Conservation (phyloP, 192 early-diverging fungal species). For the Phlyctochytrium arcticum region DNA sequence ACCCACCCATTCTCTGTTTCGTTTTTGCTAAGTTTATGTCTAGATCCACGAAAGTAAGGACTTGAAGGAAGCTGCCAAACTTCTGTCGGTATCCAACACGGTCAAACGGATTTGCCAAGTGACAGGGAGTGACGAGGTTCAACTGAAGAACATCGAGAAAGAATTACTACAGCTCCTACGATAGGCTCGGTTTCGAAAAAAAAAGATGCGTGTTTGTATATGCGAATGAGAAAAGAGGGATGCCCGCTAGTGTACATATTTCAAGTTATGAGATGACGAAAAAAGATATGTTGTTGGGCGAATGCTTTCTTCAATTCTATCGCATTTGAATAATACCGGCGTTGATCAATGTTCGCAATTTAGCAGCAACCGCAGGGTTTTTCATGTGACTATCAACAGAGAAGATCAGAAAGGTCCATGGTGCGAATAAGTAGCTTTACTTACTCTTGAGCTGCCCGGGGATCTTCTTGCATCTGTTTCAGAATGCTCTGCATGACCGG, state of each 20-base stretch:
- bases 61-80: slow-evolving; percentile 6
- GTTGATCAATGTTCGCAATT: slow-evolving; percentile 87
- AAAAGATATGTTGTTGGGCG: background rate
- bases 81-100: background rate
- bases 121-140: slow-evolving; percentile 2
- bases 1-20: background rate
- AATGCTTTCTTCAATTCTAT: background rate
- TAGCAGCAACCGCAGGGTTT: slow-evolving; percentile 90
- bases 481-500: slow-evolving; percentile 96
- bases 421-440: slow-evolving; percentile 9
- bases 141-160: slow-evolving; percentile 12
- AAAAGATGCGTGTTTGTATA: too few species aligned
- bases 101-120: background rate
- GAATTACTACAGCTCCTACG: slow-evolving; percentile 1
- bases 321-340: slow-evolving; percentile 63
- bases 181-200: too few species aligned
- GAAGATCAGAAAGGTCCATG: slow-evolving; percentile 12
- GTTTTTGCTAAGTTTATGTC: background rate
- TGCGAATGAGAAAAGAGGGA: too few species aligned
- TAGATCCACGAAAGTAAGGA: slow-evolving; percentile 1
- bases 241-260: too few species aligned
- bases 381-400: slow-evolving; percentile 67
- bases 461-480: slow-evolving; percentile 96
- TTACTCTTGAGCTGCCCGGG: slow-evolving; percentile 80
- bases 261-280: background rate